Conservation (phyloP, 768 basidiomycete genomes). For the Psilocybe cubensis region DNA sequence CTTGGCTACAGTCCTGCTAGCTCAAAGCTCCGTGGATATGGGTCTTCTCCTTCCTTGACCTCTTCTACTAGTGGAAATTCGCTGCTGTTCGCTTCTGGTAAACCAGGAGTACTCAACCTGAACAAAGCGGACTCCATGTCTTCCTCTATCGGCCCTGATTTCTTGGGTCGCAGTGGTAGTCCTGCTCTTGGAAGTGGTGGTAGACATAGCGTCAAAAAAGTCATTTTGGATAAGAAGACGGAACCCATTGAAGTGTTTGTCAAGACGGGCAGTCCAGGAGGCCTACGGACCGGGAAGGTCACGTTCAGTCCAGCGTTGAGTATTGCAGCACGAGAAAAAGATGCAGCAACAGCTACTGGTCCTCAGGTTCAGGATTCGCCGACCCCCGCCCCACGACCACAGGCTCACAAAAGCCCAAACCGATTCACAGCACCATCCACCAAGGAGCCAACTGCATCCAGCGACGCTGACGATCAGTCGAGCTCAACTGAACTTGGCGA, state of each 20-base stretch:
- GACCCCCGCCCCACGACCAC: constrained; percentile 37
- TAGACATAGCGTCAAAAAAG: constrained; percentile 89
- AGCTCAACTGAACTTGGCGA: constrained; percentile 56
- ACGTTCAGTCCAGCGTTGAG: constrained; percentile 78
- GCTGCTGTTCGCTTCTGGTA: constrained; percentile 57
- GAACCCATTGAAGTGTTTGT: constrained; percentile 72
- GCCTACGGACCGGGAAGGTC: constrained; percentile 53
- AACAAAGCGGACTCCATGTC: constrained; percentile 51
- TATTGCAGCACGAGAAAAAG: constrained; percentile 76
- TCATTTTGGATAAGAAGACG: constrained; percentile 85
- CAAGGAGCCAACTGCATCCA: constrained; percentile 26
- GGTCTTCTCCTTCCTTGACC: constrained; percentile 46
- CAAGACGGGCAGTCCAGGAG: constrained; percentile 50
- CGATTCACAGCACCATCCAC: constrained; percentile 40
- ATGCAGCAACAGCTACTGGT: constrained; percentile 47
- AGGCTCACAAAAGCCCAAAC: constrained; percentile 45
- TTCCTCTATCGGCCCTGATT: constrained; percentile 55
- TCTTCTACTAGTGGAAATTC: constrained; percentile 33
- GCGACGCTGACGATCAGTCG: constrained; percentile 27
- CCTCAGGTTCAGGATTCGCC: constrained; percentile 35
- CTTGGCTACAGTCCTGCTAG: constrained; percentile 69
- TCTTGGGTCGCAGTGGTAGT: constrained; percentile 61
- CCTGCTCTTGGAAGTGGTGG: constrained; percentile 70
- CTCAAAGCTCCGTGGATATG: constrained; percentile 76
- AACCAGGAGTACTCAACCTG: constrained; percentile 56